These are phyloP conservation scores for Candida michaelii DNA, from an alignment of 805 yeast genomes.

Conservation along the genomic window DNA sequence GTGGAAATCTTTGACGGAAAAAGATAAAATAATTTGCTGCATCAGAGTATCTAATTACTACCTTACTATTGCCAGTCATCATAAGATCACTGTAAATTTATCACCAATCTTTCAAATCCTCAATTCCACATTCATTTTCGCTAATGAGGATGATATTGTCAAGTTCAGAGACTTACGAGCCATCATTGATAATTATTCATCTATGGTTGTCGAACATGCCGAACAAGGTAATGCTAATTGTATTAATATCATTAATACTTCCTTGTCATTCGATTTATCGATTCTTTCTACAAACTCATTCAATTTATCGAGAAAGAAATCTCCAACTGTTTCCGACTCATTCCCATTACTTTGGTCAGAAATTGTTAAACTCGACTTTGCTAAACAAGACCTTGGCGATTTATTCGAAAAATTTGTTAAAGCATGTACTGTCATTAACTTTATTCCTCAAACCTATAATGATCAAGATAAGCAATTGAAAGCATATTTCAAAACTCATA, in stretches of 20 bases:
- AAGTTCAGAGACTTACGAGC: slow-evolving; percentile 49
- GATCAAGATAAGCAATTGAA: slow-evolving; percentile 3
- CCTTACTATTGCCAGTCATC: not conserved
- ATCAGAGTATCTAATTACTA: slow-evolving; percentile 7
- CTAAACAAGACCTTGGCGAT: slow-evolving; percentile 1
- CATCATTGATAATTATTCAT: slow-evolving; percentile 45
- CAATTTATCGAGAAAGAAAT: slow-evolving; percentile 17
- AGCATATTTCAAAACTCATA: slow-evolving; percentile 6
- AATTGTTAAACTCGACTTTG: slow-evolving; percentile 4
- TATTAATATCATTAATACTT: slow-evolving; percentile 2
- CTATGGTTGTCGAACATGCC: slow-evolving; percentile 12
- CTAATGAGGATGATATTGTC: slow-evolving; percentile 15
- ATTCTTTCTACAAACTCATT: slow-evolving; percentile 29
- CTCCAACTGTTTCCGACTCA: slow-evolving; percentile 31
- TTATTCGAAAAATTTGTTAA: slow-evolving; percentile 6
- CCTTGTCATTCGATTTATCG: slow-evolving; percentile 46
- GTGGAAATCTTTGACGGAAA: slow-evolving; percentile 6
- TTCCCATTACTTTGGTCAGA: slow-evolving; percentile 33
- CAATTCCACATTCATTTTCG: not conserved
- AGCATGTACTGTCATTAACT: slow-evolving; percentile 10
- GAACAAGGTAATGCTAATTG: slow-evolving; percentile 1
- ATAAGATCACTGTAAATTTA: not conserved
- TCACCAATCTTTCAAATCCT: slow-evolving; percentile 1
- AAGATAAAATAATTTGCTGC: slow-evolving; percentile 5
- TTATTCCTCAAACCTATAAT: slow-evolving; percentile 11